Percentiles rank a stretch among this genome's conserved stretches.
Conservation (phyloP, 2,329 filamentous ascomycete species). For the Tolypocladium tropicale region DNA sequence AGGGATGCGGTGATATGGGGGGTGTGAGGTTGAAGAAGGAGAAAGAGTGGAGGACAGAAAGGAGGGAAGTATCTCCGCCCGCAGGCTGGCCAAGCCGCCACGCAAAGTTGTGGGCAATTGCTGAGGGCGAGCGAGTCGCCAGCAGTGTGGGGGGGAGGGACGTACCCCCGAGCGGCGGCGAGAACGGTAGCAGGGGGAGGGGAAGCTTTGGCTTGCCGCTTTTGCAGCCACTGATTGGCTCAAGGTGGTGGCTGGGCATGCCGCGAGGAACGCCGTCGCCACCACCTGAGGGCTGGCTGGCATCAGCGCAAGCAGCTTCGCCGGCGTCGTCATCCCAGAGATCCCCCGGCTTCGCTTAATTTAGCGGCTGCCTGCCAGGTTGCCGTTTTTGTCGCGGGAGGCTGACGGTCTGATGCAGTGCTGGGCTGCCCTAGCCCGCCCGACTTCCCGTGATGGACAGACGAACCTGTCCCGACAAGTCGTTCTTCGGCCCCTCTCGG, state of each 20-base stretch:
- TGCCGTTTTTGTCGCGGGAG: background rate
- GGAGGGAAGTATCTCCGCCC: constrained; percentile 12
- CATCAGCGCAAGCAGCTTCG: background rate
- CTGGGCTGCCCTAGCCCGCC: too few relatives aligned
- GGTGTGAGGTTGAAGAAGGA: constrained; percentile 19
- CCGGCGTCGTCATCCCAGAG: background rate
- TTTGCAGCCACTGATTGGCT: constrained; percentile 23
- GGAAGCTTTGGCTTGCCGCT: constrained; percentile 15
- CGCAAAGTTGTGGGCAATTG: constrained; percentile 15
- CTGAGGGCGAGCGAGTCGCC: background rate
- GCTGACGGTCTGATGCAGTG: background rate
- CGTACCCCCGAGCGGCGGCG: background rate
- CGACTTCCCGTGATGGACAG: too few relatives aligned
- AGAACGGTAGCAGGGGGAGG: background rate
- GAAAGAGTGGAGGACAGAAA: constrained; percentile 22
- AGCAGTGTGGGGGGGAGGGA: background rate
- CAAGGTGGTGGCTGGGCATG: constrained; percentile 18
- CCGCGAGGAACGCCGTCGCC: constrained; percentile 3
- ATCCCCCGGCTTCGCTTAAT: background rate
- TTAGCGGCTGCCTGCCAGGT: background rate
- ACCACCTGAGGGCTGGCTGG: background rate
- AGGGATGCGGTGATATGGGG: constrained; percentile 9
- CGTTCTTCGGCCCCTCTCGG: background rate
- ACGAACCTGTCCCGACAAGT: background rate
- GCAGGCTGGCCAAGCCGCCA: background rate